Conservation (phyloP, 208 protist species). For the Trypanosoma conorhini region DNA sequence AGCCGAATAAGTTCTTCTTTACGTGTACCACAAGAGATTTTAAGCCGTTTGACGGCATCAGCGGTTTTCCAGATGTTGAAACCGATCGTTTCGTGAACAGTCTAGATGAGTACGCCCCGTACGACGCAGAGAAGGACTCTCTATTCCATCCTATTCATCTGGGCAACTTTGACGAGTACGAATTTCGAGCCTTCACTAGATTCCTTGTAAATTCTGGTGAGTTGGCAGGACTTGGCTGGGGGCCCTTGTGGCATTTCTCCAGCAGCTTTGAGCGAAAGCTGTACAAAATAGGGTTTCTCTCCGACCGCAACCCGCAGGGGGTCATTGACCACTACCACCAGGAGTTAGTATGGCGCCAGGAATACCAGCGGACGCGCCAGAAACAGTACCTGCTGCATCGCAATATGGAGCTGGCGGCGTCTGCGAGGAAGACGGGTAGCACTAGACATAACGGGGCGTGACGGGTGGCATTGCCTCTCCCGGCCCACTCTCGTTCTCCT, state of each 20-base stretch:
- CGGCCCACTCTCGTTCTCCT: not conserved
- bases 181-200: conserved; percentile 83
- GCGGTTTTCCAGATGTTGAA: conserved; percentile 81
- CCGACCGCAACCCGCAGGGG: conserved; percentile 82
- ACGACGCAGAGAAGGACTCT: conserved; percentile 88
- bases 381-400: conserved; percentile 89
- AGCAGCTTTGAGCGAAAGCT: conserved; percentile 92
- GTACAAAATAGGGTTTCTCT: conserved; percentile 93
- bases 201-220: conserved; percentile 92
- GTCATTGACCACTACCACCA: conserved; percentile 94
- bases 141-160: conserved; percentile 87
- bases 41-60: conserved; percentile 88
- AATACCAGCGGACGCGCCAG: conserved; percentile 88
- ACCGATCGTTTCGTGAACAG: conserved; percentile 76
- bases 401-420: conserved; percentile 7
- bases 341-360: conserved; percentile 89
- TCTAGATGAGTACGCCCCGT: conserved; percentile 91
- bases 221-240: conserved; percentile 90
- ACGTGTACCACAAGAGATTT: conserved; percentile 90
- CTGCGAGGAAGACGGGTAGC: not conserved
- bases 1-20: conserved; percentile 92
- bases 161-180: conserved; percentile 91
- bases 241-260: conserved; percentile 91
- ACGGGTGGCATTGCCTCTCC: not conserved
- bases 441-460: not conserved